Base-by-base conservation (phyloP, 345 rosid genomes). In the Lepidium sativum region DNA sequence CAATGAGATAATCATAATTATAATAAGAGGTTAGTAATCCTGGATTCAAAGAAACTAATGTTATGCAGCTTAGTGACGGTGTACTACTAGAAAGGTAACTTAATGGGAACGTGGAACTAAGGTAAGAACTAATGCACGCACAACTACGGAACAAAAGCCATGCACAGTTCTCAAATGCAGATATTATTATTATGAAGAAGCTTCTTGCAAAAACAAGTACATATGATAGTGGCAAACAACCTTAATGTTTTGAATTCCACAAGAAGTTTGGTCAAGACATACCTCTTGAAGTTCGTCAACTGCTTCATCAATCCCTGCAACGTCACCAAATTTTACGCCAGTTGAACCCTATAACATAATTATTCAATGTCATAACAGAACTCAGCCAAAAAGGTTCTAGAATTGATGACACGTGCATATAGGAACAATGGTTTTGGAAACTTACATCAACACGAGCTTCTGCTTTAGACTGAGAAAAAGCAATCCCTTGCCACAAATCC, bases 231-330 rank as follows among this genome's bases (percentile, higher is more conserved):
- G 54, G 11, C 12, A 57, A 47, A 68, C 3, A 38, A 18, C 6
- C 32, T 35, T 47, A 45, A 47, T 37, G 45, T 29, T 56, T 38
- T 7, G 1, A 39, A 57, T 29, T 34, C 45, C 29, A 10, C 32
- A 14, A 39, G 27, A 35, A 58, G 29, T 16, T 16, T 27, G 43
- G 49, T 34, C 37, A 56, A 40, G 29, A 34, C 42, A 45, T 78
- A 91, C 98, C 96, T 91, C 96, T 75, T 86, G 98, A 78, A 91
- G 98, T 80, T 91, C 98, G 65, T 86, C 96, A 54, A 91, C 98
- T 47, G 98, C 98, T 79, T 91, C 96, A 77, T 91, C 96, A 79
- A 91, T 91, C 72, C 98, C 98, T 9, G 98, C 98, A 39, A 91
- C 92, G 65, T 91, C 98, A 60, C 69, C 53, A n/a, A 91, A 91